Conservation (phyloP, 2,329 filamentous ascomycete genomes). For the Exophiala dermatitidis region DNA sequence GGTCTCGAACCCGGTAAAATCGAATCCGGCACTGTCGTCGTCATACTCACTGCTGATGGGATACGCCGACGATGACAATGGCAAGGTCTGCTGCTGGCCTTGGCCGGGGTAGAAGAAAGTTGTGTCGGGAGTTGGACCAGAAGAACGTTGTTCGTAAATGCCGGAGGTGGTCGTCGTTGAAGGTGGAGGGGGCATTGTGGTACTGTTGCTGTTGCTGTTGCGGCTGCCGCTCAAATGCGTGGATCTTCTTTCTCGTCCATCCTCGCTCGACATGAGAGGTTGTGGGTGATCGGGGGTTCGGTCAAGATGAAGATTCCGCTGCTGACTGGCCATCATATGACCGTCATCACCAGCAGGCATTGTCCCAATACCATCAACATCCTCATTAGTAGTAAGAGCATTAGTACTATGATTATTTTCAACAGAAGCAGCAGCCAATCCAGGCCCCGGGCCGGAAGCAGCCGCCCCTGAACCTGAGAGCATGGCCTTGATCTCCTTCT, state of each 20-base stretch:
- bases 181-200: too few species aligned
- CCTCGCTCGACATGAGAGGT: too few species aligned
- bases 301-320: neutral
- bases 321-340: neutral
- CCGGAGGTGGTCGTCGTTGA: neutral
- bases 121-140: neutral
- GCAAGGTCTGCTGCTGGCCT: too few species aligned
- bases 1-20: conserved; percentile 17
- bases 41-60: neutral
- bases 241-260: too few species aligned
- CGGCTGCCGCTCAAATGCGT: too few species aligned
- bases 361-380: neutral
- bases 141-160: neutral
- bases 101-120: neutral
- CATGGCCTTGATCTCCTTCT: conserved; percentile 23
- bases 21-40: conserved; percentile 2
- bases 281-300: too few species aligned
- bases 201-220: too few species aligned
- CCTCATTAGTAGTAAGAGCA: neutral
- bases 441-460: neutral
- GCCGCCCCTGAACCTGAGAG: conserved; percentile 12
- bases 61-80: neutral
- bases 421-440: neutral
- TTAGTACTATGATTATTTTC: neutral
- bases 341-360: neutral